Evolutionary conservation across 2,329 filamentous ascomycete species (phyloP).

Genomic region (Fusarium clavum): DNA sequence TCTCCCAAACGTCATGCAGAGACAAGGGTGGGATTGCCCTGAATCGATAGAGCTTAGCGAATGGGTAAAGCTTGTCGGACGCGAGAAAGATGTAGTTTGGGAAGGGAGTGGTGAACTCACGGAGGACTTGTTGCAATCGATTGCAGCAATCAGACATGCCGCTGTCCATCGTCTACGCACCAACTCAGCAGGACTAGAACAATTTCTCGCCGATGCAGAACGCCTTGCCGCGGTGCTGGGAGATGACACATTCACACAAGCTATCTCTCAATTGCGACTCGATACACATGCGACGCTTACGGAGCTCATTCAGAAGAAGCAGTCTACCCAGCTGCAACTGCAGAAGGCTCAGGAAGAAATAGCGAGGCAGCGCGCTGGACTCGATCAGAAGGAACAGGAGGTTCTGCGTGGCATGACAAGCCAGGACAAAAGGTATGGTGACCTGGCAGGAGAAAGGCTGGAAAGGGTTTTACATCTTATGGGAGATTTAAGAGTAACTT

Average conservation of each 20-base stretch:
- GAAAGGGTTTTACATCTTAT: background rate
- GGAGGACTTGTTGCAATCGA: background rate
- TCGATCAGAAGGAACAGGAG: background rate
- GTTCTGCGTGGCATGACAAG: background rate
- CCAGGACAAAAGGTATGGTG: background rate
- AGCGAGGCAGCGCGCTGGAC: background rate
- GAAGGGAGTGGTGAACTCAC: rapidly evolving
- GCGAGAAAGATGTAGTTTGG: background rate
- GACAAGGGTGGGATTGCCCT: background rate
- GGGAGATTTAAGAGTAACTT: background rate
- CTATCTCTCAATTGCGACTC: background rate
- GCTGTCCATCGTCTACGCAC: background rate
- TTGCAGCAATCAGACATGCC: background rate
- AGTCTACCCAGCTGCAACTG: rapidly evolving
- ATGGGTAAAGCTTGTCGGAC: background rate
- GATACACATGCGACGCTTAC: rapidly evolving
- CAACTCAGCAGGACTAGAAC: background rate
- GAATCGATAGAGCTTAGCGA: background rate
- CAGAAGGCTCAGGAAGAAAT: background rate
- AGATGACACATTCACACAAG: rapidly evolving
- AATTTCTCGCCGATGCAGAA: background rate
- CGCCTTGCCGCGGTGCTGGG: background rate
- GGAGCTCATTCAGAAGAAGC: background rate
- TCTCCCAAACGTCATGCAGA: background rate
- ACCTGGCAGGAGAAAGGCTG: background rate